Percentiles rank a stretch among this genome's conserved stretches.
Evolutionary conservation across 345 rosid species (phyloP).

Genomic region (Geranium brycei): DNA sequence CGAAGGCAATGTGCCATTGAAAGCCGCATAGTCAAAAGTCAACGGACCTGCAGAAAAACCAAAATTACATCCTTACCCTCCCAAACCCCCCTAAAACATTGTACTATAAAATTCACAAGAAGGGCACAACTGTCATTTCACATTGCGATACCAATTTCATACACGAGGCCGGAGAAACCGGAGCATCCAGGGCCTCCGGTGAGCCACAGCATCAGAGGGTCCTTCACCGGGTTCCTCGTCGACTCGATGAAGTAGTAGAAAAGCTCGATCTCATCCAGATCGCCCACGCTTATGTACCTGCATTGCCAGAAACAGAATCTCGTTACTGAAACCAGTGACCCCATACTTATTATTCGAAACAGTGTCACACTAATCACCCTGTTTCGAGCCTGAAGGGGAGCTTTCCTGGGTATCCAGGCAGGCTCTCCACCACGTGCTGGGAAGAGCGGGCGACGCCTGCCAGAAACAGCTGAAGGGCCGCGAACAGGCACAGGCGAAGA

Average conservation of each 20-base stretch:
- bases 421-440: slow-evolving; percentile 6
- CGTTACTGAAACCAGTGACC: no score
- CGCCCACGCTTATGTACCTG: slow-evolving; percentile 21
- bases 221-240: slow-evolving; percentile 15
- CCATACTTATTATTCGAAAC: no score
- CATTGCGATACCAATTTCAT: slow-evolving; percentile 10
- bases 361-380: slow-evolving; percentile 1
- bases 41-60: slow-evolving; percentile 18
- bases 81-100: no score
- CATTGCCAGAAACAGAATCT: background rate
- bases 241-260: slow-evolving; percentile 21
- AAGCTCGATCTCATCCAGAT: slow-evolving; percentile 14
- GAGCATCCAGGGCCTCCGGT: slow-evolving; percentile 29
- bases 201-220: slow-evolving; percentile 22
- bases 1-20: slow-evolving; percentile 8
- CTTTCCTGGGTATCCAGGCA: slow-evolving; percentile 15
- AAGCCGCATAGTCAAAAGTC: slow-evolving; percentile 14
- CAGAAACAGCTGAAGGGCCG: slow-evolving; percentile 1
- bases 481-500: background rate
- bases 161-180: slow-evolving; percentile 12
- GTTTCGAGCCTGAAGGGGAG: slow-evolving; percentile 19
- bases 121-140: background rate
- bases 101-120: background rate
- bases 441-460: background rate
- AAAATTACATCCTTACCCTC: background rate